phyloP scores from a whole-genome alignment of 805 yeast genomes.

The Metschnikowia lunata region DNA sequence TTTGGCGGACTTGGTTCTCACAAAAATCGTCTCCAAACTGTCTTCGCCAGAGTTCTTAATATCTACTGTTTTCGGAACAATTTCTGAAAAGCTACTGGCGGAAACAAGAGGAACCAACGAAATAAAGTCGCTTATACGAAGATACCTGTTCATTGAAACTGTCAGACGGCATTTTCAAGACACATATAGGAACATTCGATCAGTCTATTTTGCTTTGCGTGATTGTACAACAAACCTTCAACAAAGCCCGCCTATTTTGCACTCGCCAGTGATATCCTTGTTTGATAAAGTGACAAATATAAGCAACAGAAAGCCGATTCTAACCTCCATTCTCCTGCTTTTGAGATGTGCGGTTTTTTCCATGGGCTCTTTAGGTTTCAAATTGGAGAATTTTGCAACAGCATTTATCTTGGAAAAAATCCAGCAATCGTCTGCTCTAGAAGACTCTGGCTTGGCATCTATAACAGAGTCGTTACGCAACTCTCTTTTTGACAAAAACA shows the following conservation, averaged over 20 bases:
- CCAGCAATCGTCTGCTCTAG: slow-evolving; percentile 6
- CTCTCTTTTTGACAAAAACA: slow-evolving; percentile 12
- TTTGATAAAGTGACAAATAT: slow-evolving; percentile 18
- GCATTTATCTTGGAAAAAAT: slow-evolving; percentile 1
- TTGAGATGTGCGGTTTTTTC: slow-evolving; percentile 3
- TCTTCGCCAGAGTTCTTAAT: slow-evolving; percentile 13
- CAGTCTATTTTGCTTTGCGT: no score
- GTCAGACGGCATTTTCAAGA: no score
- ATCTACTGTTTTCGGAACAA: slow-evolving; percentile 2
- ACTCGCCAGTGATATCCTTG: slow-evolving; percentile 18
- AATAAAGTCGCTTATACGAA: no score
- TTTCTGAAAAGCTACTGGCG: neutral
- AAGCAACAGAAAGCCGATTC: slow-evolving; percentile 18
- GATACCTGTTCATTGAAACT: no score
- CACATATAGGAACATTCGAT: no score
- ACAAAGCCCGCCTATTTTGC: slow-evolving; percentile 1
- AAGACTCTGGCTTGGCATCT: slow-evolving; percentile 12
- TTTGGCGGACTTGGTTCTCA: slow-evolving; percentile 16
- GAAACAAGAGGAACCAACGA: no score
- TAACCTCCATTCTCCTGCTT: slow-evolving; percentile 10
- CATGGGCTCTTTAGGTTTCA: slow-evolving; percentile 1
- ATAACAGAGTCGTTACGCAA: slow-evolving; percentile 13
- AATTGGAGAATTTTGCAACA: slow-evolving; percentile 8
- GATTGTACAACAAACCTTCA: neutral
- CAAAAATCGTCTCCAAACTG: slow-evolving; percentile 7